A percentile compares a stretch with the other conserved stretches of the same genome.
These are phyloP conservation scores for Prunus persica DNA, from an alignment of 306 rosid genomes.

Conservation along the genomic window DNA sequence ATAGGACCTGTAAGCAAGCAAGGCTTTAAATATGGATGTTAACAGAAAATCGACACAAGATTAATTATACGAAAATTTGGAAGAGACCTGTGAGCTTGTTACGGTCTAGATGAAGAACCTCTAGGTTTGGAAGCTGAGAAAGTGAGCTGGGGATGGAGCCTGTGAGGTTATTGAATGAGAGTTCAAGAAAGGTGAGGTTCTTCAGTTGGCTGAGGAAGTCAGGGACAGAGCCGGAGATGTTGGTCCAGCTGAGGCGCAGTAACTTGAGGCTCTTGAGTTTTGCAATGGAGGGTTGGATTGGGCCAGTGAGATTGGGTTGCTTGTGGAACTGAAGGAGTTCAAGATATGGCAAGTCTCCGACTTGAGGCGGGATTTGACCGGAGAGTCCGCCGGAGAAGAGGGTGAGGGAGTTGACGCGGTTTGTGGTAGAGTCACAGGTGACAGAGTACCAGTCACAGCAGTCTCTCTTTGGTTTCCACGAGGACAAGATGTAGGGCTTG, in stretches of 20 bases:
- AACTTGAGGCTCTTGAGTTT: conserved; percentile 49
- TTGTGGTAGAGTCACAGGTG: conserved; percentile 42
- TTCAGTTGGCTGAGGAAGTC: conserved; percentile 50
- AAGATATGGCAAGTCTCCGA: conserved; percentile 68
- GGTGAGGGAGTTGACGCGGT: conserved; percentile 60
- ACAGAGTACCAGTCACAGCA: conserved; percentile 70
- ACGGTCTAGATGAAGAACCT: conserved; percentile 36
- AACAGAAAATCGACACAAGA: too few species aligned
- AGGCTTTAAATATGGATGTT: too few species aligned
- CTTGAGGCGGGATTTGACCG: conserved; percentile 52
- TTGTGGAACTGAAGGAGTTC: conserved; percentile 50
- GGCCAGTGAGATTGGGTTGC: conserved; percentile 53
- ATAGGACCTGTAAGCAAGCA: conserved; percentile 21
- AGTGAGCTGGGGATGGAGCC: conserved; percentile 63
- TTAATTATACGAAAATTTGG: too few species aligned
- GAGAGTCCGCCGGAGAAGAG: conserved; percentile 37
- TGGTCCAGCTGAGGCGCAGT: conserved; percentile 48
- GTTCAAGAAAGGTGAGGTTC: conserved; percentile 40
- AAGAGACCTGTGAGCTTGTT: conserved; percentile 19
- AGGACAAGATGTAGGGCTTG: conserved; percentile 54
- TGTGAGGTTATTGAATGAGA: conserved; percentile 49
- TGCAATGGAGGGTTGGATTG: conserved; percentile 56
- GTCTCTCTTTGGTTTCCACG: conserved; percentile 56
- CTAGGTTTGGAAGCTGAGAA: conserved; percentile 32
- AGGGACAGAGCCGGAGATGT: conserved; percentile 58